Percentiles rank a stretch among this genome's conserved stretches.
These are phyloP conservation scores for Terfezia claveryi DNA, from an alignment of 495 filamentous ascomycete genomes.

Conservation along the genomic window DNA sequence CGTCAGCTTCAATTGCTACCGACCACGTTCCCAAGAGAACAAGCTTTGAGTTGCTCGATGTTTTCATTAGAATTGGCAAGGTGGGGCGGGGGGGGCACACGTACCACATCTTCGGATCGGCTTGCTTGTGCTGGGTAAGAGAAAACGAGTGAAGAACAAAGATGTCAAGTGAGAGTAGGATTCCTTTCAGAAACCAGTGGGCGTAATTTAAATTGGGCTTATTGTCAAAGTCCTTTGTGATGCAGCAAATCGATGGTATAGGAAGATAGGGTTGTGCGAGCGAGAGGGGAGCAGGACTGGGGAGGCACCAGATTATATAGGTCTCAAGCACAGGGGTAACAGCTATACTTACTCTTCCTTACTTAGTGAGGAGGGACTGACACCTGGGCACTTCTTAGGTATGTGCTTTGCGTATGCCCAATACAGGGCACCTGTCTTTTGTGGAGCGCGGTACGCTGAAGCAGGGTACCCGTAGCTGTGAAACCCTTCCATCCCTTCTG, in stretches of 20 bases:
- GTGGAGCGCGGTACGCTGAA: too few species aligned
- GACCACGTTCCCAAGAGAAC: too few species aligned
- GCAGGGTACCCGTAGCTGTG: too few species aligned
- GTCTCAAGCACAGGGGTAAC: neutral
- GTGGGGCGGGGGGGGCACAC: neutral
- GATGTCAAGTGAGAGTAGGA: neutral
- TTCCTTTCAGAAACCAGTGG: too few species aligned
- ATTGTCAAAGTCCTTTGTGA: too few species aligned
- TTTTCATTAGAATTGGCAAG: neutral
- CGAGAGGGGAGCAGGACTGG: constrained; percentile 17
- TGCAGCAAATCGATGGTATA: neutral
- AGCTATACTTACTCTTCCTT: too few species aligned
- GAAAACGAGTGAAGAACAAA: neutral
- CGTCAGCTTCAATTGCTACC: neutral
- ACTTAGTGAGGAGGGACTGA: neutral
- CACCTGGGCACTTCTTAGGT: too few species aligned
- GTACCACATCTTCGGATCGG: neutral
- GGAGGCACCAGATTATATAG: constrained; percentile 14
- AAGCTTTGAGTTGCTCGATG: neutral
- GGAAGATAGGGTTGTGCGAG: constrained; percentile 11
- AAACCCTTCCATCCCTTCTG: too few species aligned
- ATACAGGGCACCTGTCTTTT: too few species aligned
- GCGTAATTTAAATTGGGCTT: too few species aligned
- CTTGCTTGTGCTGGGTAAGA: neutral
- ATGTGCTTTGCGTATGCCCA: too few species aligned